Conservation (phyloP, 2,329 filamentous ascomycete genomes). For the Ceratocystiopsis minuta region DNA sequence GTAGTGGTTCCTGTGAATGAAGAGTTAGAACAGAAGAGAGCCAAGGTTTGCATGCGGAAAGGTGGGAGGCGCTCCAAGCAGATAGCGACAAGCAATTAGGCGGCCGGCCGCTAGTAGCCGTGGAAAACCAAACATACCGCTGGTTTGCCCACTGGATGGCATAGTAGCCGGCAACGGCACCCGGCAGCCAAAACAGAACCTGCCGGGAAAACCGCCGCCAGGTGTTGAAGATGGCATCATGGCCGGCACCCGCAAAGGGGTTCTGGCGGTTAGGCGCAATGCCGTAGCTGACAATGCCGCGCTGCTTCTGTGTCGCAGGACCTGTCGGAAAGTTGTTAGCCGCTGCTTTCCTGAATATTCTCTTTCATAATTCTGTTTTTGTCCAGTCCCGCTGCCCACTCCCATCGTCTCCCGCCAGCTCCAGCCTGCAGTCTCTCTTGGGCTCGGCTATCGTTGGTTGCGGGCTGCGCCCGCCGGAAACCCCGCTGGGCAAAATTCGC, state of each 20-base stretch:
- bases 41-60: too few relatives aligned
- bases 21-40: not conserved
- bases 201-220: slow-evolving; percentile 74
- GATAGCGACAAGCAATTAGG: too few relatives aligned
- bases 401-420: too few relatives aligned
- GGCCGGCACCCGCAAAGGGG: slow-evolving; percentile 57
- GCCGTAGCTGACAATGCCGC: slow-evolving; percentile 51
- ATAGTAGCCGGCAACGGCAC: slow-evolving; percentile 62
- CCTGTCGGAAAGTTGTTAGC: not conserved
- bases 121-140: slow-evolving; percentile 39
- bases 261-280: slow-evolving; percentile 78
- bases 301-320: slow-evolving; percentile 23
- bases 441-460: too few relatives aligned
- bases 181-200: slow-evolving; percentile 75
- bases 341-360: too few relatives aligned
- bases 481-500: too few relatives aligned
- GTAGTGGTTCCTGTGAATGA: slow-evolving; percentile 49
- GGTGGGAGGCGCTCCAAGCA: not conserved
- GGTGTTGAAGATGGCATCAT: slow-evolving; percentile 88
- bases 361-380: too few relatives aligned
- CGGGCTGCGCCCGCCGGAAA: too few relatives aligned
- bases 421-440: too few relatives aligned
- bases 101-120: too few relatives aligned
- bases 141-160: slow-evolving; percentile 81
- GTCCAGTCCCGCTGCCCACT: too few relatives aligned